These are phyloP conservation scores for Eimeria mitis DNA, from an alignment of 169 alveolate species.

Conservation along the genomic window DNA sequence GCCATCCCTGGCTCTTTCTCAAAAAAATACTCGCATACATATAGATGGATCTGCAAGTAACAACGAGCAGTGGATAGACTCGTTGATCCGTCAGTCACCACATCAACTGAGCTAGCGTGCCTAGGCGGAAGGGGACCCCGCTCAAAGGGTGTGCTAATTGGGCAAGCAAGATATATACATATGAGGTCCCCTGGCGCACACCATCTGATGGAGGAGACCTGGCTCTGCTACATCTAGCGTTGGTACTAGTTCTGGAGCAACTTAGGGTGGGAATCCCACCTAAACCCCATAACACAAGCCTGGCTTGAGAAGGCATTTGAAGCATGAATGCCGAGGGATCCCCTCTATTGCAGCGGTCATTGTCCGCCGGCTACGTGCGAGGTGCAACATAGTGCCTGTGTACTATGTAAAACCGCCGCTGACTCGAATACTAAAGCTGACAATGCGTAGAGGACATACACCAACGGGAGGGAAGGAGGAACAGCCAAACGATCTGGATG, in stretches of 20 bases:
- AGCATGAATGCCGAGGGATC: constrained; percentile 6
- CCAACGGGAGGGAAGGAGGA: neutral
- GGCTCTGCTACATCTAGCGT: neutral
- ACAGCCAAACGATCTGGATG: neutral
- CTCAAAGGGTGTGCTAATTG: neutral
- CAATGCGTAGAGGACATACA: neutral
- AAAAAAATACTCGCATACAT: neutral
- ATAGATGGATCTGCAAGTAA: neutral
- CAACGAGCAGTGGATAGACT: neutral
- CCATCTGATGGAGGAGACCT: neutral
- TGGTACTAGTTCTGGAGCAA: neutral
- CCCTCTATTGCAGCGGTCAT: neutral
- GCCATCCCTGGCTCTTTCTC: neutral
- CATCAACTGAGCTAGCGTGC: constrained; percentile 34
- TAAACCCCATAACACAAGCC: neutral
- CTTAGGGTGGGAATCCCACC: neutral
- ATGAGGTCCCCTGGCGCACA: neutral
- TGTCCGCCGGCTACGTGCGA: neutral
- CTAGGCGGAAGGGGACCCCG: neutral
- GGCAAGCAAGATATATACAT: neutral
- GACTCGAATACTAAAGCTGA: neutral
- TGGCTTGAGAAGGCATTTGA: neutral
- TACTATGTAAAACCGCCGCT: neutral
- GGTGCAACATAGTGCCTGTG: neutral
- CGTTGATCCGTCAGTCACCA: neutral